Evolutionary conservation across 148 eudicot species (phyloP).

Genomic region (Selenicereus undatus): DNA sequence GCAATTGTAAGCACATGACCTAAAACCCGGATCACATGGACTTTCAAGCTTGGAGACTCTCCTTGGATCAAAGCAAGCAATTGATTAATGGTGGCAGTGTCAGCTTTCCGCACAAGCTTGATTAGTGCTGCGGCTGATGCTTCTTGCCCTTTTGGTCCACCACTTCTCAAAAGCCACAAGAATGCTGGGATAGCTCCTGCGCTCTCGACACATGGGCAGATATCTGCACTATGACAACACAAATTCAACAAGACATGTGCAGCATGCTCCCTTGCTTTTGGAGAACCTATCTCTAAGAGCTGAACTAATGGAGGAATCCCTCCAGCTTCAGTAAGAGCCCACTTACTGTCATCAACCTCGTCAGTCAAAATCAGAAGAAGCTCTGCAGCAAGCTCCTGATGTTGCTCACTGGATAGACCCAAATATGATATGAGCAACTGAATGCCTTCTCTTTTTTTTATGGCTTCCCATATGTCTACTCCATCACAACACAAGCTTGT

Average conservation of each 20-base stretch:
- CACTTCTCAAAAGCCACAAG: constrained; percentile 70
- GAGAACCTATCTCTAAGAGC: constrained; percentile 64
- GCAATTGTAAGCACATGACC: constrained; percentile 70
- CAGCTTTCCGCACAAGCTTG: constrained; percentile 56
- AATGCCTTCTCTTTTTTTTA: constrained; percentile 72
- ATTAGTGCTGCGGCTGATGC: constrained; percentile 57
- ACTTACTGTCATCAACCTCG: constrained; percentile 80
- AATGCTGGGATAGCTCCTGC: constrained; percentile 74
- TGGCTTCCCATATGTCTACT: constrained; percentile 63
- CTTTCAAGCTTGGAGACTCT: constrained; percentile 59
- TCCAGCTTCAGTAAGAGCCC: constrained; percentile 87
- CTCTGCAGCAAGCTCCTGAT: constrained; percentile 74
- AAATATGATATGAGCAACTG: constrained; percentile 66
- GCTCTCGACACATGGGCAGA: constrained; percentile 70
- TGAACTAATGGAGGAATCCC: constrained; percentile 89
- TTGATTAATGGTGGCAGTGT: constrained; percentile 65
- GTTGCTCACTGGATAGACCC: constrained; percentile 75
- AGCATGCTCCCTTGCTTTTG: constrained; percentile 63
- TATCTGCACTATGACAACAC: constrained; percentile 75
- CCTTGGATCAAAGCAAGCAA: constrained; percentile 66
- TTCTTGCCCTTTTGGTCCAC: constrained; percentile 68
- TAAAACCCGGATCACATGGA: constrained; percentile 50
- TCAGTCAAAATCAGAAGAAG: constrained; percentile 56
- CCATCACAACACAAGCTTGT: constrained; percentile 56
- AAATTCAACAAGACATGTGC: constrained; percentile 61